phyloP scores from a whole-genome alignment of 768 basidiomycete genomes.

The Suillus brevipes region DNA sequence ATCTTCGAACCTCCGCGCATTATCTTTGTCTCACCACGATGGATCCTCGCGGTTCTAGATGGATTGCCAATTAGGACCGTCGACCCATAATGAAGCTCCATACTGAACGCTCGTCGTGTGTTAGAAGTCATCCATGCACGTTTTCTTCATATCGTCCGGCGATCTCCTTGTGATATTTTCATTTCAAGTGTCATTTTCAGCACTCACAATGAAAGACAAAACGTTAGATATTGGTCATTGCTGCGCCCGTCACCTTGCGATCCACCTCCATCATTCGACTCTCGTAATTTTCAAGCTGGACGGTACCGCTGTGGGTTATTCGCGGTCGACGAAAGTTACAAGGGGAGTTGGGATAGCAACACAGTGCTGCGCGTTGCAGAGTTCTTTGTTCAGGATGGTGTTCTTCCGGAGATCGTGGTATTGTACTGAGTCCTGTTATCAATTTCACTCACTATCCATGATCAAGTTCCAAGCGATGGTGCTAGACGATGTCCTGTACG shows the following conservation, averaged over 20 bases:
- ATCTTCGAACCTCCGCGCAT: not conserved
- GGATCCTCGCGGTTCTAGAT: slow-evolving; percentile 1
- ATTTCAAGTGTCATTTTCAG: not conserved
- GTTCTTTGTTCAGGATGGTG: not conserved
- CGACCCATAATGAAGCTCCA: not conserved
- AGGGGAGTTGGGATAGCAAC: not conserved
- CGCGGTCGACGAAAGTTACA: not conserved
- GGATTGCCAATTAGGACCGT: not conserved
- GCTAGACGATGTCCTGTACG: not conserved
- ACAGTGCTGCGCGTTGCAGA: not conserved
- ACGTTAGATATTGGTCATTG: not conserved
- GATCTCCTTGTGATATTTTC: slow-evolving; percentile 4
- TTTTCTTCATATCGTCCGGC: slow-evolving; percentile 4
- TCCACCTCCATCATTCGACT: not conserved
- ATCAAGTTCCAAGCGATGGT: not conserved
- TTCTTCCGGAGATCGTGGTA: not conserved
- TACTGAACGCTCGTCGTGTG: not conserved
- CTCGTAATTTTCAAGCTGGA: not conserved
- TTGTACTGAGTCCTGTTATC: not conserved
- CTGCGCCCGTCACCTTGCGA: not conserved
- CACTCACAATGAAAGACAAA: not conserved
- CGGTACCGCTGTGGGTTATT: not conserved
- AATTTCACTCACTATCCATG: not conserved
- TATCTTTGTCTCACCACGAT: slow-evolving; percentile 1
- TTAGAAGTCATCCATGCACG: slow-evolving; percentile 3